Conservation (phyloP, 768 basidiomycete genomes). For the Phlebiopsis flavidoalba region DNA sequence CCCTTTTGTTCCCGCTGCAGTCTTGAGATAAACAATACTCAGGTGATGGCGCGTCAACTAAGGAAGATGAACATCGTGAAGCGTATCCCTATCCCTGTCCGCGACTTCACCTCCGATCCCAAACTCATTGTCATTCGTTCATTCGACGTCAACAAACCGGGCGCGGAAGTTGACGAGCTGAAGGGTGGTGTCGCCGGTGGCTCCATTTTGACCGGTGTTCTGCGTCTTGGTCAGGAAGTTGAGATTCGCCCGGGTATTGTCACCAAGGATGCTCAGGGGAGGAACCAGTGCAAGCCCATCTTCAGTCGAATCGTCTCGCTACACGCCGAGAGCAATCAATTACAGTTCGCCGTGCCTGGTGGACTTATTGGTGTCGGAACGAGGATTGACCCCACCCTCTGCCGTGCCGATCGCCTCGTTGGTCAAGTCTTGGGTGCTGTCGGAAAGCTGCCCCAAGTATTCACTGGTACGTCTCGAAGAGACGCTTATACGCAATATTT, state of each 20-base stretch:
- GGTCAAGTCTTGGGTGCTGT: constrained; percentile 95
- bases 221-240: constrained; percentile 87
- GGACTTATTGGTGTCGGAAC: constrained; percentile 99
- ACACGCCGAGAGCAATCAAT: constrained; percentile 90
- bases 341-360: constrained; percentile 94
- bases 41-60: constrained; percentile 99
- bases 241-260: constrained; percentile 98
- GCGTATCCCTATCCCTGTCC: constrained; percentile 89
- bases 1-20: constrained; percentile 98
- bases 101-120: constrained; percentile 89
- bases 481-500: not conserved
- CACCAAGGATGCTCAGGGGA: constrained; percentile 87
- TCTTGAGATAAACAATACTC: constrained; percentile 98
- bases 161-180: constrained; percentile 92
- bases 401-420: constrained; percentile 93
- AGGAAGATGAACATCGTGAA: constrained; percentile 97
- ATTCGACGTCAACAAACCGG: constrained; percentile 99
- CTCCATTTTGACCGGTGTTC: constrained; percentile 88
- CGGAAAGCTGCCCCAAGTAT: constrained; percentile 91
- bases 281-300: constrained; percentile 90
- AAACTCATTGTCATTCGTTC: constrained; percentile 97
- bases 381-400: constrained; percentile 92
- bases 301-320: constrained; percentile 88
- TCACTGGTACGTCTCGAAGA: constrained; percentile 54
- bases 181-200: constrained; percentile 99